phyloP scores from a whole-genome alignment of 352 stramenopile species.

The Elongisporangium anandrum region DNA sequence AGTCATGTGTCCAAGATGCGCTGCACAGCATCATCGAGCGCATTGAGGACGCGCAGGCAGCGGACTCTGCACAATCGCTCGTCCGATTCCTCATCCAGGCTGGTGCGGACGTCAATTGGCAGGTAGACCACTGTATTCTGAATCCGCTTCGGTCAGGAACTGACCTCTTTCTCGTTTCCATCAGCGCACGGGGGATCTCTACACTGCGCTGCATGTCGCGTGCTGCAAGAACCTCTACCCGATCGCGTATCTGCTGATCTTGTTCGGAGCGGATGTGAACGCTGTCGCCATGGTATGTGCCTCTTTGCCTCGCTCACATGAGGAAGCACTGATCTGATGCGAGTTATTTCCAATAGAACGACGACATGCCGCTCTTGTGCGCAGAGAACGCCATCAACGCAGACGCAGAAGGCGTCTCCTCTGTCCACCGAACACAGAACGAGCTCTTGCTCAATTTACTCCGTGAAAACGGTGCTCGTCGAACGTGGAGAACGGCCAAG shows the following conservation, averaged over 20 bases:
- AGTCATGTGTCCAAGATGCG: conserved; percentile 47
- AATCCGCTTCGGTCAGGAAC: background rate
- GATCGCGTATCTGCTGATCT: conserved; percentile 55
- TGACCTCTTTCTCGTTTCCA: background rate
- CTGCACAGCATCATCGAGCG: conserved; percentile 47
- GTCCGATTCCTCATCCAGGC: conserved; percentile 57
- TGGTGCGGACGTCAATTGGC: conserved; percentile 70
- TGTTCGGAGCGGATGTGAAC: conserved; percentile 74
- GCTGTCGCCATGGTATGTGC: conserved; percentile 45
- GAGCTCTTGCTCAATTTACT: conserved; percentile 34
- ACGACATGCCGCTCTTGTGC: conserved; percentile 61
- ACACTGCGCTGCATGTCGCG: conserved; percentile 59
- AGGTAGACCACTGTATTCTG: conserved; percentile 39
- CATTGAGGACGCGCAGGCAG: conserved; percentile 15
- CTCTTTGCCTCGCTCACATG: too few relatives aligned
- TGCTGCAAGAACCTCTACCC: conserved; percentile 57
- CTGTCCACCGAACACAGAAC: conserved; percentile 18
- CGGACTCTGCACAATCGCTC: conserved; percentile 44
- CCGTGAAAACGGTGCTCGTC: conserved; percentile 32
- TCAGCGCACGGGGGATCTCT: conserved; percentile 49
- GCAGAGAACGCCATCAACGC: conserved; percentile 25
- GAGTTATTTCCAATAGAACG: conserved; percentile 33
- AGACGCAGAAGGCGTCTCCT: background rate
- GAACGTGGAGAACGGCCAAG: conserved; percentile 38
- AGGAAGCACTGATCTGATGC: too few relatives aligned